phyloP scores from a whole-genome alignment of 148 eudicot genomes.

The Cornus kousa region DNA sequence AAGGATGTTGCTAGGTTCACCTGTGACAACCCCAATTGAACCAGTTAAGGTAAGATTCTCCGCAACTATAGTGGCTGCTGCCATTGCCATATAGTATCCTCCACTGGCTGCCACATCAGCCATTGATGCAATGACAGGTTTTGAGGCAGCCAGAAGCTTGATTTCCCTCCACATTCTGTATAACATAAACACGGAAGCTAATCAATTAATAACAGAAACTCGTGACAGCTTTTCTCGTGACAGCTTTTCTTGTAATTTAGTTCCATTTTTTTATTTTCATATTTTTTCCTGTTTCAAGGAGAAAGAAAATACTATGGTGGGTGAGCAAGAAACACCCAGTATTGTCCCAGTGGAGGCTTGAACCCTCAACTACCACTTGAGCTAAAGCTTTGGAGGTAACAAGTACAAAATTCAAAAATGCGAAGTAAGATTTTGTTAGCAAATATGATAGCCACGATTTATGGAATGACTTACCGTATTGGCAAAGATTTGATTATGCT shows the following conservation, averaged over 20 bases:
- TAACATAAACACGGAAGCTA: constrained; percentile 15
- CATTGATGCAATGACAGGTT: constrained; percentile 96
- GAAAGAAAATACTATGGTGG: too few species aligned
- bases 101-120: constrained; percentile 98
- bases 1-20: constrained; percentile 28
- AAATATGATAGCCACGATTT: too few species aligned
- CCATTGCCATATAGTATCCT: constrained; percentile 99
- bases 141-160: constrained; percentile 68
- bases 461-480: too few species aligned
- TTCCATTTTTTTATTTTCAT: background rate
- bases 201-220: background rate
- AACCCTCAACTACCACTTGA: too few species aligned
- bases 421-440: too few species aligned
- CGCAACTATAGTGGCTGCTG: constrained; percentile 72
- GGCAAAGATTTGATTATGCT: too few species aligned
- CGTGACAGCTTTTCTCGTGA: background rate
- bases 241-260: background rate
- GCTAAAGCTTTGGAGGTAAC: too few species aligned
- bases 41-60: constrained; percentile 93
- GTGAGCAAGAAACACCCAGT: too few species aligned
- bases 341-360: too few species aligned
- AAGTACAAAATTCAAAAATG: too few species aligned
- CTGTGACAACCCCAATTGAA: constrained; percentile 96
- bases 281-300: background rate
- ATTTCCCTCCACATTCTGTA: constrained; percentile 98